Evolutionary conservation across 768 basidiomycete genomes (phyloP), one percentile per base, ranked within the genome.

Genomic region (Mycena metata): DNA sequence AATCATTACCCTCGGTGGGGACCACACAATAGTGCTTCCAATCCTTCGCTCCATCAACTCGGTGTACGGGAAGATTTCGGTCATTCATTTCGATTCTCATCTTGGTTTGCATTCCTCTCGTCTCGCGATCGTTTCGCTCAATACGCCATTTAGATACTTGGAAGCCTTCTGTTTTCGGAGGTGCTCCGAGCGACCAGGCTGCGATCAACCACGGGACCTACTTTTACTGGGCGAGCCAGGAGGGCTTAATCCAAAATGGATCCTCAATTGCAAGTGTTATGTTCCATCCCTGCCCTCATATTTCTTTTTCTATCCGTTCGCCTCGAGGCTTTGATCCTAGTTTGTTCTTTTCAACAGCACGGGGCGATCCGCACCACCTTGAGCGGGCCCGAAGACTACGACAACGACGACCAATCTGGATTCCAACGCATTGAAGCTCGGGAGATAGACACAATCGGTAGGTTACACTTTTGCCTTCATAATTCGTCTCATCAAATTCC

Each of bases 51-150:
- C 94, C 17, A 86, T 96, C 52, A 76, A 92, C 76, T 88, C 89
- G 47, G 89, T 89, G 15, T 95, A 96, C 73, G 93, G 94, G 2
- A 85, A 90, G 10, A 91, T 94, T 60, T 90, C 89, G 35, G 91
- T 93, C 55, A 93, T 95, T 57, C 95, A 96, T 78, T 95, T 96
- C 75, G 95, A 96, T 77, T 91, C 92, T 36, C 93, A 95, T 79
- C 85, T 94, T 41, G 81, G 80, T 75, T 50, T 16, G 66, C 76
- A 60, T 50, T 52, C n/a, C 41, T 33, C n/a, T 51, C 6, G 74
- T 73, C 65, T 73, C 73, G 6, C 73, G 66, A 67, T 71, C 60
- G 21, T 39, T 50, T 39, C 21, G 45, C 46, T 43, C 26, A 51
- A 58, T 35, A 51, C 12, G 16, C 11, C 41, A 52, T 47, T 36